Evolutionary conservation across 352 stramenopile species (phyloP), one percentile per base, ranked within the genome.

Genomic region (Pythium apleroticum): DNA sequence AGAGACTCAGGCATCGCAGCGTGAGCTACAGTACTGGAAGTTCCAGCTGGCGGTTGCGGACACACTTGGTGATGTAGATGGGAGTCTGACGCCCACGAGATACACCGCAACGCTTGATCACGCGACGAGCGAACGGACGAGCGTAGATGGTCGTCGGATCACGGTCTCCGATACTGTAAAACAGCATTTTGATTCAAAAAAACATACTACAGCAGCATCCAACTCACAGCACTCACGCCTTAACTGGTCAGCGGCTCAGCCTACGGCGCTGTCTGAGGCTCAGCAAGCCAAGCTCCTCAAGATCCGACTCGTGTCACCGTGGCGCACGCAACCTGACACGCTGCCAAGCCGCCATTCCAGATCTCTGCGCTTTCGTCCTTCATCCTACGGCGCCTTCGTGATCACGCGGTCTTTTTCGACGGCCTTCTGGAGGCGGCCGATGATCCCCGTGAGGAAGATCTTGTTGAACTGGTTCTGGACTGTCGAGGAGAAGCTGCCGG

Each of bases 391-490:
- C 12, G 22, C 24, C 24, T 53, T 53, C 11, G 46, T 22, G 12
- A 19, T 20, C 46, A 53, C 46, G n/a, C 46, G 22, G 25, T 35
- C 46, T 20, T 53, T 53, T 22, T 53, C 46, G 7, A 76, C 41
- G 19, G 77, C 75, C 14, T 74, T 52, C 45, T 46, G 63, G 25
- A 69, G 46, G 37, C 69, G 69, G 3, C 14, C 33, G 25, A 66
- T 49, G 48, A 73, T 68, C 15, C 53, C 58, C n/a, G 65, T 54
- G 37, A 73, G 58, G 53, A 68, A 76, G 20, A 39, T 35, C 27
- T 53, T 49, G 24, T 57, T 65, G 53, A 77, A 71, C 12, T 59
- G 24, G 63, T 61, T 61, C 37, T 69, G 63, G 46, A 69, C 53
- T 5, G 49, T 50, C 55, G 63, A 27, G n/a, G 56, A 63, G 35